Conservation (phyloP, 306 rosid species). For the Fragaria vesca region DNA sequence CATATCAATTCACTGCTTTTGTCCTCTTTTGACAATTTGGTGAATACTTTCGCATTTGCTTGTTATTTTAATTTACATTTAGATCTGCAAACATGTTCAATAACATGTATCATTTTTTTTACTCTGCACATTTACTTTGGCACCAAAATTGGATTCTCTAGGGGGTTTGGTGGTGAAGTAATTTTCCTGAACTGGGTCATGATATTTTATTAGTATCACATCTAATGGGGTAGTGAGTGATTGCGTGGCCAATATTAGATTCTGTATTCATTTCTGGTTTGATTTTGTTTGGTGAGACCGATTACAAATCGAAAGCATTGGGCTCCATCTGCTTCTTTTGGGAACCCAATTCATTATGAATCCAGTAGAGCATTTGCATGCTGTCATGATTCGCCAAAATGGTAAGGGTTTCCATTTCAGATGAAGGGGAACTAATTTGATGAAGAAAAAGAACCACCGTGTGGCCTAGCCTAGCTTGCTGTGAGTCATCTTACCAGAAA, state of each 20-base stretch:
- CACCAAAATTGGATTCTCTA: background rate
- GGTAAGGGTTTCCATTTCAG: too few relatives aligned
- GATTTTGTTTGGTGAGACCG: background rate
- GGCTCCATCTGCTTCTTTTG: background rate
- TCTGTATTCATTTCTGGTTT: background rate
- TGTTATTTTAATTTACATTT: background rate
- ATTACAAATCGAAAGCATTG: background rate
- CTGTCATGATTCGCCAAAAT: background rate
- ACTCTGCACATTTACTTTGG: background rate
- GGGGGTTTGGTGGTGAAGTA: background rate
- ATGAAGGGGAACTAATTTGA: too few relatives aligned
- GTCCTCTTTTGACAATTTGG: background rate
- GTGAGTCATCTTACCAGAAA: background rate
- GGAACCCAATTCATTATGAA: background rate
- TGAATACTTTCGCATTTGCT: background rate
- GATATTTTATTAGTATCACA: background rate
- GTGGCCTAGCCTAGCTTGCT: background rate
- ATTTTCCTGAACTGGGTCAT: background rate
- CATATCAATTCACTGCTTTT: slow-evolving; percentile 12
- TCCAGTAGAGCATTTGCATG: background rate
- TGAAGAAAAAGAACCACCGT: background rate
- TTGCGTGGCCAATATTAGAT: background rate
- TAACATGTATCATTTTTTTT: background rate
- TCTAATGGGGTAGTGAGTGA: background rate
- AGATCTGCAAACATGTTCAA: background rate